These are phyloP conservation scores for Claviceps citrina DNA, from an alignment of 2,329 filamentous ascomycete species.

Conservation along the genomic window DNA sequence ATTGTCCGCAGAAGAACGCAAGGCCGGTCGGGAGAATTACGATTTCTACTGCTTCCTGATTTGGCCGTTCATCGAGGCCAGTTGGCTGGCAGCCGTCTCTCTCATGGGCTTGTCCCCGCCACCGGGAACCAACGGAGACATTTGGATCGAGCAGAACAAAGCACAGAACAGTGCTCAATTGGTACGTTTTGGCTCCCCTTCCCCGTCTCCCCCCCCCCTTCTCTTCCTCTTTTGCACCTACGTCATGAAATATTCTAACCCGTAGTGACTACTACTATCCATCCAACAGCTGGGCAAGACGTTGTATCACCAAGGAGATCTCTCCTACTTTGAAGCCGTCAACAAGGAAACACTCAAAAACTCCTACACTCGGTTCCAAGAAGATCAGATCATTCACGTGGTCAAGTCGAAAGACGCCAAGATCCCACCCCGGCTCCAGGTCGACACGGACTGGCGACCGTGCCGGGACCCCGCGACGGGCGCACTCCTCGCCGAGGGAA, in stretches of 20 bases:
- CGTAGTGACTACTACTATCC: no score
- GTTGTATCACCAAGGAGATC: constrained; percentile 89
- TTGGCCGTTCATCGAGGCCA: constrained; percentile 94
- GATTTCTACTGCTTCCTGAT: constrained; percentile 98
- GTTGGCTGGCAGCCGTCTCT: constrained; percentile 80
- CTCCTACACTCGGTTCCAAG: constrained; percentile 71
- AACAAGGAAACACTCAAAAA: constrained; percentile 98
- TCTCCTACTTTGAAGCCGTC: constrained; percentile 94
- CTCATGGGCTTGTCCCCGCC: constrained; percentile 77
- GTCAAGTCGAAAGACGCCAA: constrained; percentile 53
- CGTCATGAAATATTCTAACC: no score
- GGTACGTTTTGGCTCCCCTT: constrained; percentile 37
- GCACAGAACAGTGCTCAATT: constrained; percentile 71
- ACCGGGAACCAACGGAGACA: constrained; percentile 36
- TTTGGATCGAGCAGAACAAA: constrained; percentile 65
- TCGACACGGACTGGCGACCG: constrained; percentile 63
- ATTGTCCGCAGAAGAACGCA: constrained; percentile 59
- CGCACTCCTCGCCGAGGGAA: constrained; percentile 51
- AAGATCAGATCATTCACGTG: constrained; percentile 74
- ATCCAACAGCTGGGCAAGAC: constrained; percentile 95
- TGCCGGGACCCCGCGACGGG: constrained; percentile 46
- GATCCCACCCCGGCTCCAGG: constrained; percentile 43
- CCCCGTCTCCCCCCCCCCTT: no score
- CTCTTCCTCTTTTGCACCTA: not conserved
- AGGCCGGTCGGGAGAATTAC: constrained; percentile 76